A percentile compares a stretch with the other conserved stretches of the same genome.
phyloP scores from a whole-genome alignment of 768 basidiomycete species.

The Agaricus subrufescens region DNA sequence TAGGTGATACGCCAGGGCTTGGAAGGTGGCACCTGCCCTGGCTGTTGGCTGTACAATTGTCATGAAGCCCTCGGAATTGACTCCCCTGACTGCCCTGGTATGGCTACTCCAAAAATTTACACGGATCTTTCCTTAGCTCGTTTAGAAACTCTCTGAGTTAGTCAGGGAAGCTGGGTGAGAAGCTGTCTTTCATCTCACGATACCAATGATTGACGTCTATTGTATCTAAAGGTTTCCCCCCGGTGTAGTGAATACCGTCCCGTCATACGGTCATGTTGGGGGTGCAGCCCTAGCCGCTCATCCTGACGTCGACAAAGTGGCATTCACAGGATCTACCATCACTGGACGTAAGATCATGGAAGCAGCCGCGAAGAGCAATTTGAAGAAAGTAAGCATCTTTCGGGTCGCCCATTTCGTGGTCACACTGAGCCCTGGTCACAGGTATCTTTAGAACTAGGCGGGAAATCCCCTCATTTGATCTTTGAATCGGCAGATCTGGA shows the following conservation, averaged over 20 bases:
- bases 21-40: constrained; percentile 93
- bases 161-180: constrained; percentile 78
- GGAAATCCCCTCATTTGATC: constrained; percentile 85
- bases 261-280: constrained; percentile 76
- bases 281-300: constrained; percentile 85
- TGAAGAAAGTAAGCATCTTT: constrained; percentile 68
- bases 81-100: constrained; percentile 79
- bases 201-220: constrained; percentile 6
- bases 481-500: constrained; percentile 92
- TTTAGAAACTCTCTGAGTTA: constrained; percentile 77
- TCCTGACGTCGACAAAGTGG: constrained; percentile 86
- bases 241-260: constrained; percentile 86
- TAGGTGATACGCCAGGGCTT: constrained; percentile 44
- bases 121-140: constrained; percentile 6
- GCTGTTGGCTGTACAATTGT: constrained; percentile 91
- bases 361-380: constrained; percentile 88
- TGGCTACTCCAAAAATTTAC: constrained; percentile 15
- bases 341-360: constrained; percentile 90
- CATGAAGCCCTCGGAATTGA: constrained; percentile 91
- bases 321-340: constrained; percentile 89
- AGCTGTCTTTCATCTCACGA: constrained; percentile 3
- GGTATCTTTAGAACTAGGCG: constrained; percentile 92
- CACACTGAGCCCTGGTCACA: constrained; percentile 21
- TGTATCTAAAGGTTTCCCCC: constrained; percentile 64
- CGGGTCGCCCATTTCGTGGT: background rate